Conservation (phyloP, 805 yeast genomes). For the Candida anglica region DNA sequence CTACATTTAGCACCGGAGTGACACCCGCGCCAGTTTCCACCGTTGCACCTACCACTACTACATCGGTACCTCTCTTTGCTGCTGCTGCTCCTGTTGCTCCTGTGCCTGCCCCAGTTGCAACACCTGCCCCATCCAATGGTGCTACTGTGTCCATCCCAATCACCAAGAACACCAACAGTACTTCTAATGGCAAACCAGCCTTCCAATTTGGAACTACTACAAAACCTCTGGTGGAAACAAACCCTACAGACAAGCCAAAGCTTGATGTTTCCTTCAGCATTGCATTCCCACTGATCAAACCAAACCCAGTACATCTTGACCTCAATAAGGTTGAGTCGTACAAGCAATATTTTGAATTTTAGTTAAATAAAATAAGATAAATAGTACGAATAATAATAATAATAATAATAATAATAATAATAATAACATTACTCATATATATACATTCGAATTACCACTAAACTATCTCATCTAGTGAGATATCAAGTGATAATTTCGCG, state of each 20-base stretch:
- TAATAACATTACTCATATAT: no score
- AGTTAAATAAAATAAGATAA: no score
- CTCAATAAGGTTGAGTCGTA: conserved; percentile 21
- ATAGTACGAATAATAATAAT: no score
- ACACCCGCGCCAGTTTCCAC: not conserved
- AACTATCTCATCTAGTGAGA: no score
- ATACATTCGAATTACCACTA: no score
- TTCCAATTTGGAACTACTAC: not conserved
- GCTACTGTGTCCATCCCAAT: no score
- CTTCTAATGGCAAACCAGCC: not conserved
- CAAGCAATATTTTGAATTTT: conserved; percentile 24
- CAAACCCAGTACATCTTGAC: conserved; percentile 16
- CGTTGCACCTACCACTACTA: not conserved
- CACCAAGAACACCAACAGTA: no score
- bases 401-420: no score
- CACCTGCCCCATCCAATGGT: not conserved
- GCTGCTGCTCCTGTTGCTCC: not conserved
- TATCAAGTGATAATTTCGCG: no score
- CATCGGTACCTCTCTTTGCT: not conserved
- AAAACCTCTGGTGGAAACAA: not conserved
- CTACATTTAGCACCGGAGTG: not conserved
- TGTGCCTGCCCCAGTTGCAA: not conserved
- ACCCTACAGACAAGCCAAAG: no score
- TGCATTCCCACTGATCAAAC: conserved; percentile 21
- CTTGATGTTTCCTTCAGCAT: conserved; percentile 4